A percentile compares a stretch with the other conserved stretches of the same genome.
These are phyloP conservation scores for Eruca vesicaria DNA, from an alignment of 441 rosid species.

Conservation along the genomic window DNA sequence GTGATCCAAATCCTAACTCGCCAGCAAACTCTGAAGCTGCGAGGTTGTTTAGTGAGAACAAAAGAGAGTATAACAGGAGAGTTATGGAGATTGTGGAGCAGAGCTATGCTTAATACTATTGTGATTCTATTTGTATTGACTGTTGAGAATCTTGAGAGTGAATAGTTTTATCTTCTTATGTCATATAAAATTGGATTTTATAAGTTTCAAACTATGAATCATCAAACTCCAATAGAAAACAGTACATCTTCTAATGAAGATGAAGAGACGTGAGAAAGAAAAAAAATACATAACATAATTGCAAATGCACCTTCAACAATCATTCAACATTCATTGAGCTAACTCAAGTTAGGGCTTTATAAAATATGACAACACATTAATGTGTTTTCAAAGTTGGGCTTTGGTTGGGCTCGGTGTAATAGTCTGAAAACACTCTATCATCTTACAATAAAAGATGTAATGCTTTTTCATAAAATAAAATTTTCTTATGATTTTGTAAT, in stretches of 20 bases:
- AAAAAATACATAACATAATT: not conserved
- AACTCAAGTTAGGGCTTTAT: not conserved
- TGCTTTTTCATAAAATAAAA: not conserved
- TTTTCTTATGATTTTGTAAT: too few species aligned
- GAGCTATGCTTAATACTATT: constrained; percentile 25
- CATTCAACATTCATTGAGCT: not conserved
- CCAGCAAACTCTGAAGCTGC: constrained; percentile 39
- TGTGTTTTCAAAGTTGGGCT: not conserved
- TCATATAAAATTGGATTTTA: not conserved
- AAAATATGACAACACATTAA: not conserved
- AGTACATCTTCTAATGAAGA: not conserved
- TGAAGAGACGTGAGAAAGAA: too few species aligned
- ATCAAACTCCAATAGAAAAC: not conserved
- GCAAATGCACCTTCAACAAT: constrained; percentile 21
- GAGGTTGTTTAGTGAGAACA: constrained; percentile 33
- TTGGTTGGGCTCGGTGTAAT: not conserved
- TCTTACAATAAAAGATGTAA: not conserved
- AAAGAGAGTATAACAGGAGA: constrained; percentile 36
- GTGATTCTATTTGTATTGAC: not conserved
- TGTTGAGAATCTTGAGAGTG: not conserved
- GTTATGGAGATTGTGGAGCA: constrained; percentile 37
- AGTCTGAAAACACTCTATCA: not conserved
- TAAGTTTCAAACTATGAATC: not conserved
- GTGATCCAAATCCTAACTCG: constrained; percentile 34
- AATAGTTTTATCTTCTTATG: not conserved